Conservation (phyloP, 2,329 filamentous ascomycete genomes). For the Fusarium redolens region DNA sequence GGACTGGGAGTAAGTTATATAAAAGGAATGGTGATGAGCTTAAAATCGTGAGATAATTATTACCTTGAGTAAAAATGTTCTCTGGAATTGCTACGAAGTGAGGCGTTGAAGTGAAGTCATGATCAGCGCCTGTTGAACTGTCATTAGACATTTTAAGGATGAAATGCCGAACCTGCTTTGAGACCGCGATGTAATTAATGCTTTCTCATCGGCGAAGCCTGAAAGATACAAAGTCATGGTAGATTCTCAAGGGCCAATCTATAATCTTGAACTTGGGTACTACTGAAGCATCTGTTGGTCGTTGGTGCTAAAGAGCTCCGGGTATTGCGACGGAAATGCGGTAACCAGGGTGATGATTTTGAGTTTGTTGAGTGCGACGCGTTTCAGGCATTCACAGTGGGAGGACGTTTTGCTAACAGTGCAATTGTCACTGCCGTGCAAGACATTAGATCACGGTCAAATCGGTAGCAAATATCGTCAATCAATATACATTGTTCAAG, state of each 20-base stretch:
- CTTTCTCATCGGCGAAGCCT: too few species aligned
- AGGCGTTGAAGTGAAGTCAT: too few species aligned
- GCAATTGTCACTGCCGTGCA: accelerated
- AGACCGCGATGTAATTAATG: too few species aligned
- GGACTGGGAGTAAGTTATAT: accelerated
- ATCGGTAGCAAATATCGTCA: too few species aligned
- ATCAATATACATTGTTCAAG: neutral
- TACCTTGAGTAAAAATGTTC: accelerated
- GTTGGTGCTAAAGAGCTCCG: neutral
- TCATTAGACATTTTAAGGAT: too few species aligned
- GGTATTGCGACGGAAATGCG: neutral
- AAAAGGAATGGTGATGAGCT: accelerated
- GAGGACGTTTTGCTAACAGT: neutral
- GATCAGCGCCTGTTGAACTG: too few species aligned
- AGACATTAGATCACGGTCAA: neutral
- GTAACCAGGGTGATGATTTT: neutral
- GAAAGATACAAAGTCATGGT: too few species aligned
- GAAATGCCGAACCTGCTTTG: too few species aligned
- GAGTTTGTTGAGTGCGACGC: neutral
- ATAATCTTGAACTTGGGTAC: too few species aligned
- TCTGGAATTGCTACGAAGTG: too few species aligned
- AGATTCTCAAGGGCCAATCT: accelerated
- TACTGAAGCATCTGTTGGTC: neutral
- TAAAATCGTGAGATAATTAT: accelerated
- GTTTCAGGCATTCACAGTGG: neutral